Evolutionary conservation across 2,329 filamentous ascomycete genomes (phyloP).

Genomic region (Trichoderma sp.): DNA sequence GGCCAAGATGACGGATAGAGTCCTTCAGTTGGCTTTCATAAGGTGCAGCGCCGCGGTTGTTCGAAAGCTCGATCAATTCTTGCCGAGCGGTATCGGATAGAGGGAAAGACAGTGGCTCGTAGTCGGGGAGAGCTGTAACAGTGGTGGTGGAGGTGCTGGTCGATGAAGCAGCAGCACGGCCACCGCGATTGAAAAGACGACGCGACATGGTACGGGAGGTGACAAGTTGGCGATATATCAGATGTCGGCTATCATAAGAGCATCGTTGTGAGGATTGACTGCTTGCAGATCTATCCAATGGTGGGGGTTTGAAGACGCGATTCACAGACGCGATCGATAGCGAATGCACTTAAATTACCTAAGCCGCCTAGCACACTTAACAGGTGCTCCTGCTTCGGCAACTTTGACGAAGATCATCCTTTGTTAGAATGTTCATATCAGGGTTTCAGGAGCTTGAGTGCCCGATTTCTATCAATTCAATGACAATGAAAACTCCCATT

Average conservation of each 20-base stretch:
- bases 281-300: background rate
- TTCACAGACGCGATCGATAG: background rate
- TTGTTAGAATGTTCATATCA: background rate
- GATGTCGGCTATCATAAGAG: background rate
- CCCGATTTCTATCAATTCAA: background rate
- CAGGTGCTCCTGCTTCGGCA: background rate
- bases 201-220: conserved; percentile 33
- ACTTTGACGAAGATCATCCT: background rate
- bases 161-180: conserved; percentile 22
- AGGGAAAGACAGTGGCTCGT: conserved; percentile 51
- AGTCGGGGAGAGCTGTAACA: conserved; percentile 43
- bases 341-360: background rate
- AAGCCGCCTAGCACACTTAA: background rate
- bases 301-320: conserved; percentile 17
- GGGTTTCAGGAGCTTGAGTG: background rate
- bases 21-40: conserved; percentile 51
- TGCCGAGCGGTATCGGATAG: conserved; percentile 43
- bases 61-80: conserved; percentile 46
- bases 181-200: conserved; percentile 34
- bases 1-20: conserved; percentile 46
- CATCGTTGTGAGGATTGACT: background rate
- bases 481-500: background rate
- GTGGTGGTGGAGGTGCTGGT: conserved; percentile 28
- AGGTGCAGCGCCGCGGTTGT: conserved; percentile 41
- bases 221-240: background rate